Base-by-base conservation (phyloP, 805 yeast genomes). In the Myxozyma melibiosi region DNA sequence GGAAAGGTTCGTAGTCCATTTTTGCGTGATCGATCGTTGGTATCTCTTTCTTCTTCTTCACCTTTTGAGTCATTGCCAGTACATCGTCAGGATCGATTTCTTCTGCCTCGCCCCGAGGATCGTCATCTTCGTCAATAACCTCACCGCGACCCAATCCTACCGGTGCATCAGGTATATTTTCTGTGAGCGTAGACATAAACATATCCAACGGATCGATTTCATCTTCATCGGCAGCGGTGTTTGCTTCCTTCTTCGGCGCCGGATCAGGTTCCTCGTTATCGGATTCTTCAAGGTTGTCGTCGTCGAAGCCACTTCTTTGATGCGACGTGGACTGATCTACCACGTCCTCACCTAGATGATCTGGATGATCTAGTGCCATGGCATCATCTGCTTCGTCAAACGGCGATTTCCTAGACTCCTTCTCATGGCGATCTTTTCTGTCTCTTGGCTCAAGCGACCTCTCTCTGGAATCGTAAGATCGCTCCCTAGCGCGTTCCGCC, bases 1-100 rank as follows among this genome's bases (percentile, higher is more conserved):
- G 68, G 64, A 90, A 84, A 0, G 83, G 79, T 30, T 74, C 79
- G 59, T 85, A 78, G 2, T 73, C 71, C 11, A 78, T 70, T 46
- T 68, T 66, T 39, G 76, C 67, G 62, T 80, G 80, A 57, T 80
- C 79, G 43, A 83, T 75, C 7, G 70, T 64, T 16, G 82, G 75
- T 38, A 85, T 72, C 33, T 76, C 78, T 64, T 85, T 80, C 51
- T 79, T 80, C 64, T 79, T 75, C 64, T 75, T 76, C 50, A 69
- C 56, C 65, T 70, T 62, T 63, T 67, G 68, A 4, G 69, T 54
- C 27, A 65, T 45, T 25, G 70, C 71, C 25, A 71, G 55, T 9
- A 73, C 57, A 2, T 70, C 75, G 6, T 67, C 74, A 0, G 66
- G 66, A 25, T 67, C 66, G 3, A 46, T 59, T 11, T 69, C 72